Evolutionary conservation across 2,329 filamentous ascomycete genomes (phyloP).

Genomic region (Fusarium sp.): DNA sequence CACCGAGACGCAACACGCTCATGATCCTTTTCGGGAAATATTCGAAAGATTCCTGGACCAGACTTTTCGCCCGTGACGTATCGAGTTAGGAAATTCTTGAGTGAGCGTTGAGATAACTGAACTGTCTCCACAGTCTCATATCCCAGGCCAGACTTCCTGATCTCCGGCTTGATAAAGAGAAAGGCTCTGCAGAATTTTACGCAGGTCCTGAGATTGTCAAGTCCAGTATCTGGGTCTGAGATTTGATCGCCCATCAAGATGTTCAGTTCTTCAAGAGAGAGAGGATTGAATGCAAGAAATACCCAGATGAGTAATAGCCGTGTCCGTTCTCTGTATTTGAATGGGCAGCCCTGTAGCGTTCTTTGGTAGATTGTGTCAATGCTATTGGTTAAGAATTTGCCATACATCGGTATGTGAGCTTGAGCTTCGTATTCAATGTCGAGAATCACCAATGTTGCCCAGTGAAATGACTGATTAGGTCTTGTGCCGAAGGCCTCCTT

Average conservation of each 20-base stretch:
- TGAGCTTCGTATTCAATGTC: background rate
- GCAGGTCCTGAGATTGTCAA: background rate
- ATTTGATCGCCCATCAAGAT: background rate
- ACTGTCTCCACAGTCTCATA: slow-evolving; percentile 4
- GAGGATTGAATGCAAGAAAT: background rate
- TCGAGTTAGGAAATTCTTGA: background rate
- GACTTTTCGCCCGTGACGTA: too few species aligned
- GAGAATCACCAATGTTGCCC: background rate
- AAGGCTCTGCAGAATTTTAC: background rate
- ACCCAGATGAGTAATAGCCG: slow-evolving; percentile 1
- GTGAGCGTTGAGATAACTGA: slow-evolving; percentile 5
- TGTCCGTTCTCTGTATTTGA: background rate
- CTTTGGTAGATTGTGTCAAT: background rate
- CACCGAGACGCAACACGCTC: slow-evolving; percentile 5
- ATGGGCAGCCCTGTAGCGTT: background rate
- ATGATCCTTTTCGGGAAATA: background rate
- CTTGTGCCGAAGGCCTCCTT: background rate
- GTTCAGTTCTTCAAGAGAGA: background rate
- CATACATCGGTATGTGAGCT: background rate
- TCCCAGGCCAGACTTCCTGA: background rate
- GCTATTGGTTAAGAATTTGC: background rate
- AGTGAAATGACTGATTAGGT: background rate
- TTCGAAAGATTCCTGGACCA: background rate
- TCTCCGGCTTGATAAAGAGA: background rate
- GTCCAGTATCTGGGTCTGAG: background rate